phyloP scores from a whole-genome alignment of 345 rosid species.

The Cardamine chenopodiifolia region DNA sequence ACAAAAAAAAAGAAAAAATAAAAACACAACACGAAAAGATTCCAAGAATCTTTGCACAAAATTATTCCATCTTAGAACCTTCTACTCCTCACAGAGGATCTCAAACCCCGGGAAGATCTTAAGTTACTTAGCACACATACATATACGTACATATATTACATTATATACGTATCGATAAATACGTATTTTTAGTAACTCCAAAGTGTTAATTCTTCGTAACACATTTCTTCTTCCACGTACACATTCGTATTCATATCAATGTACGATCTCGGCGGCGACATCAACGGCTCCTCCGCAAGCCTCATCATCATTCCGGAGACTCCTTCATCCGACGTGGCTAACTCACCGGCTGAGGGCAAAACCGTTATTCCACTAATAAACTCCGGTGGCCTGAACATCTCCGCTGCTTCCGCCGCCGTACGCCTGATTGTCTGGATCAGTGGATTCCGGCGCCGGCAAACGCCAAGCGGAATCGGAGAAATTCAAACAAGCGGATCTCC shows the following conservation, averaged over 20 bases:
- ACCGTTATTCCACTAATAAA: constrained; percentile 24
- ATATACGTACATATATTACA: neutral
- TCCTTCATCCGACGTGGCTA: neutral
- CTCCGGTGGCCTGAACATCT: constrained; percentile 48
- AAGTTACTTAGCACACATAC: constrained; percentile 9
- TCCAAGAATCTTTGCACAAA: constrained; percentile 31
- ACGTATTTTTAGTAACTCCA: constrained; percentile 44
- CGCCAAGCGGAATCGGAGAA: constrained; percentile 67
- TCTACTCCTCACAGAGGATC: neutral
- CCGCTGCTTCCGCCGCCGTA: constrained; percentile 57
- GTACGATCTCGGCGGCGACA: constrained; percentile 58
- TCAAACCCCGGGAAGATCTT: neutral
- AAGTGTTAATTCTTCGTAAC: constrained; percentile 37
- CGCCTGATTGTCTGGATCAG: constrained; percentile 45
- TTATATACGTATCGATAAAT: neutral
- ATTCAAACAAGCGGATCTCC: constrained; percentile 65
- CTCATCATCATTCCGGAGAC: constrained; percentile 9
- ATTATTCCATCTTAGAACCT: constrained; percentile 23
- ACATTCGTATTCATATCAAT: constrained; percentile 16
- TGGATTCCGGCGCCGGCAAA: constrained; percentile 53
- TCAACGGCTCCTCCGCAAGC: constrained; percentile 65
- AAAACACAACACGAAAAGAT: constrained; percentile 13
- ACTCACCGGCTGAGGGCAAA: constrained; percentile 15
- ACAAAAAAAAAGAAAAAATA: too few species aligned
- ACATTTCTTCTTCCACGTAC: constrained; percentile 33